A percentile compares a stretch with the other conserved stretches of the same genome.
These are phyloP conservation scores for Hamamelis virginiana DNA, from an alignment of 164 flowering plant species.

Conservation along the genomic window DNA sequence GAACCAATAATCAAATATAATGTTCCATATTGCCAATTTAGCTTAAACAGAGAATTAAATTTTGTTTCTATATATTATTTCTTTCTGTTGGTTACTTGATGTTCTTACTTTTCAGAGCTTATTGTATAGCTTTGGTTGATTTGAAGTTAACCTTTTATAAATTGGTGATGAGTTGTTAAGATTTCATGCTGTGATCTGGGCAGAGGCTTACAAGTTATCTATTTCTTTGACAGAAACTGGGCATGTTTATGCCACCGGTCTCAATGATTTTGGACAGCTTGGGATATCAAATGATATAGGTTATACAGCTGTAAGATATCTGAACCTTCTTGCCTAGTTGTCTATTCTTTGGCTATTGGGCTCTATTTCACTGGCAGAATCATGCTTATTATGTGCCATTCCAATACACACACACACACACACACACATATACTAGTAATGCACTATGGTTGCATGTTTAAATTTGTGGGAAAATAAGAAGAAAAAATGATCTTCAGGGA, in stretches of 20 bases:
- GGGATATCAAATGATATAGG: constrained; percentile 47
- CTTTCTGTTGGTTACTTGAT: no score
- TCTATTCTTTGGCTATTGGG: neutral
- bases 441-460: no score
- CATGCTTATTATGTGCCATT: no score
- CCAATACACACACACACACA: no score
- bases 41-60: no score
- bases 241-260: constrained; percentile 81
- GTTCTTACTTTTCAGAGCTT: neutral
- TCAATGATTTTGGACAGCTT: constrained; percentile 95
- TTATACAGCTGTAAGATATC: constrained; percentile 54
- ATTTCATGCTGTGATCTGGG: neutral
- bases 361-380: neutral
- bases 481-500: no score
- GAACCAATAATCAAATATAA: no score
- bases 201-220: constrained; percentile 11
- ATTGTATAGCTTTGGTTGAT: neutral
- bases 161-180: constrained; percentile 6
- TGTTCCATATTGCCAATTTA: no score
- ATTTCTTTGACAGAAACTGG: constrained; percentile 64
- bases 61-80: no score
- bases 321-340: constrained; percentile 6
- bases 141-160: neutral
- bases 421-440: no score
- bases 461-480: no score